phyloP scores from a whole-genome alignment of 192 early-diverging fungal genomes.

The Gigaspora rosea region DNA sequence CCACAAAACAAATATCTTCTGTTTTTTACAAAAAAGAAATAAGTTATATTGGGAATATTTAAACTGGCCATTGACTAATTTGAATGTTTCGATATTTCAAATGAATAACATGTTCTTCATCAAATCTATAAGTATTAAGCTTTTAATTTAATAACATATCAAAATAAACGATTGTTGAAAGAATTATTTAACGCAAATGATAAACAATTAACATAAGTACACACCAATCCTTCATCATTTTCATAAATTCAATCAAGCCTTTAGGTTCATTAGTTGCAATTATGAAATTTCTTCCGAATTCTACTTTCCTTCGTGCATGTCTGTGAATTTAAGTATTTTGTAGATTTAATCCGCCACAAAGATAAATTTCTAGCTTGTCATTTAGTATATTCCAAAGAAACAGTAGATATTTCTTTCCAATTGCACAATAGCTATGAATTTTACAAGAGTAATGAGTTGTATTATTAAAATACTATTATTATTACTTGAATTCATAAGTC shows the following conservation, averaged over 20 bases:
- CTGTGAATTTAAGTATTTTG: not conserved
- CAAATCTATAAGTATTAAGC: constrained; percentile 28
- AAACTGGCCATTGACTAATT: constrained; percentile 22
- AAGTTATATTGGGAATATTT: not conserved
- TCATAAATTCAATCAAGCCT: constrained; percentile 26
- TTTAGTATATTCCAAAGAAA: not conserved
- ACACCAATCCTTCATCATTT: not conserved
- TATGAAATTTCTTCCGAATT: not conserved
- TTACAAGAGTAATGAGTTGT: not conserved
- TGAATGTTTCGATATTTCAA: constrained; percentile 15
- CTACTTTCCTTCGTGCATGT: not conserved
- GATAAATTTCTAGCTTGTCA: constrained; percentile 10
- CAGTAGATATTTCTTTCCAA: constrained; percentile 21
- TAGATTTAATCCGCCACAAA: not conserved
- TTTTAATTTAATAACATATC: not conserved
- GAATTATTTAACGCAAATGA: not conserved
- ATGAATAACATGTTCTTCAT: not conserved
- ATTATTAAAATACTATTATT: not conserved
- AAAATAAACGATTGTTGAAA: not conserved
- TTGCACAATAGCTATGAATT: not conserved
- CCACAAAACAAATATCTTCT: too few species aligned
- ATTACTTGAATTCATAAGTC: constrained; percentile 10
- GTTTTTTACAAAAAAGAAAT: constrained; percentile 28
- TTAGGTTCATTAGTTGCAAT: constrained; percentile 20
- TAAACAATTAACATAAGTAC: not conserved